A percentile compares a stretch with the other conserved stretches of the same genome.
Evolutionary conservation across 371 early-diverging fungal genomes (phyloP).

Genomic region (Rhizopus arrhizus): DNA sequence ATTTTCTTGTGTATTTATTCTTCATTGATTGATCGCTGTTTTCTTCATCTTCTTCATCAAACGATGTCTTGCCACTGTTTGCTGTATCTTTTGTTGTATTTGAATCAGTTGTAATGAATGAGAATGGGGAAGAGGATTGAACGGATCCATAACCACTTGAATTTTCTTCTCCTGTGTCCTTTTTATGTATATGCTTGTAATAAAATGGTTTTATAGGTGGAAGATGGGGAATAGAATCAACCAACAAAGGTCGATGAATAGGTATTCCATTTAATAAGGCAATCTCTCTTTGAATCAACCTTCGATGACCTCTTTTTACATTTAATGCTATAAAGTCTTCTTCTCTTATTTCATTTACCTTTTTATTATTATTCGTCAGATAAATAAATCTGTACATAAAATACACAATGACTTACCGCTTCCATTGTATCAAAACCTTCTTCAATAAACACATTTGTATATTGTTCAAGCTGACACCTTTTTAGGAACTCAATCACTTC

Average conservation of each 20-base stretch:
- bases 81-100: not conserved
- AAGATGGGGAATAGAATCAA: not conserved
- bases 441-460: slow-evolving; percentile 32
- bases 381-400: not conserved
- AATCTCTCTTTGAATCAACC: slow-evolving; percentile 54
- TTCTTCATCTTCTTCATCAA: slow-evolving; percentile 10
- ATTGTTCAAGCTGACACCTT: slow-evolving; percentile 37
- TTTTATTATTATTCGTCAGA: not conserved
- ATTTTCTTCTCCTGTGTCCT: not conserved
- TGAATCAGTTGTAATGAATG: not conserved
- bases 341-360: slow-evolving; percentile 55
- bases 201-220: not conserved
- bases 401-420: slow-evolving; percentile 34
- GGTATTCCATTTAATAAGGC: slow-evolving; percentile 41
- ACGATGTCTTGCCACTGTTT: not conserved
- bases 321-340: slow-evolving; percentile 48
- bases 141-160: slow-evolving; percentile 4
- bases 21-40: not conserved
- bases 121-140: slow-evolving; percentile 2
- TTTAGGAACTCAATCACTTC: slow-evolving; percentile 30
- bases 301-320: slow-evolving; percentile 54
- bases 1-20: slow-evolving; percentile 36
- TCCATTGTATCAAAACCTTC: slow-evolving; percentile 54
- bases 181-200: not conserved
- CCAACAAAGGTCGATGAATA: slow-evolving; percentile 22